These are phyloP conservation scores for Cerioporus squamosus DNA, from an alignment of 1,284 basidiomycete genomes.

Conservation along the genomic window DNA sequence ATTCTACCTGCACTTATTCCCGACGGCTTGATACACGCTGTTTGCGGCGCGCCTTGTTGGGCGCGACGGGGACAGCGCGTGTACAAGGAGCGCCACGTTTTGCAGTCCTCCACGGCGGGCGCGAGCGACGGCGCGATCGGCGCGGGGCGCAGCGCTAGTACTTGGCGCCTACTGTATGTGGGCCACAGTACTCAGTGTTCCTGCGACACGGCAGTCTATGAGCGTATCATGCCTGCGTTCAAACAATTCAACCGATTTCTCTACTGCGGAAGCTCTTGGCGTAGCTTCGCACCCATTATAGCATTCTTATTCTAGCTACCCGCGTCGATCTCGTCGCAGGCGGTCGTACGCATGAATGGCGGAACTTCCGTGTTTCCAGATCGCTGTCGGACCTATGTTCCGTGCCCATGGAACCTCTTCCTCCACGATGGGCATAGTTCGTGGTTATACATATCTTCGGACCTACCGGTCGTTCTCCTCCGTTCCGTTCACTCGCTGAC, in stretches of 20 bases:
- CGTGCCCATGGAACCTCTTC: conserved; percentile 10
- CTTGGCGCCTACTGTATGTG: no score
- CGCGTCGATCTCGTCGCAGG: conserved; percentile 7
- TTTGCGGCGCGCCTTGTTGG: background rate
- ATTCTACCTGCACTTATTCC: background rate
- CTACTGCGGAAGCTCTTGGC: conserved; percentile 1
- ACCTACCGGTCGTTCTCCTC: conserved; percentile 2
- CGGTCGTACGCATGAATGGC: background rate
- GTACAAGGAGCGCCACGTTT: background rate
- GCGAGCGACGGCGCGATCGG: background rate
- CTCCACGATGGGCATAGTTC: conserved; percentile 10
- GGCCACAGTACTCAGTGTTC: no score
- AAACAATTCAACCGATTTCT: background rate
- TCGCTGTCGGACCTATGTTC: conserved; percentile 11
- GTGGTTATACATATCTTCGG: conserved; percentile 12
- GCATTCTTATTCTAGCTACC: conserved; percentile 3
- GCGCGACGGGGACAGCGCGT: background rate
- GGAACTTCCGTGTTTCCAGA: conserved; percentile 12
- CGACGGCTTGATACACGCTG: conserved; percentile 2
- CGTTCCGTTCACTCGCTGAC: conserved; percentile 1
- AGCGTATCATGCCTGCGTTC: no score
- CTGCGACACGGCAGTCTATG: no score
- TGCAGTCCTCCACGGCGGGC: background rate
- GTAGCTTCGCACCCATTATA: conserved; percentile 5
- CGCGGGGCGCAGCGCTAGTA: background rate